Percentiles rank a stretch among this genome's conserved stretches.
Evolutionary conservation across 139 green algal species (phyloP).

Genomic region (Chlamydomonas sphaeroides): DNA sequence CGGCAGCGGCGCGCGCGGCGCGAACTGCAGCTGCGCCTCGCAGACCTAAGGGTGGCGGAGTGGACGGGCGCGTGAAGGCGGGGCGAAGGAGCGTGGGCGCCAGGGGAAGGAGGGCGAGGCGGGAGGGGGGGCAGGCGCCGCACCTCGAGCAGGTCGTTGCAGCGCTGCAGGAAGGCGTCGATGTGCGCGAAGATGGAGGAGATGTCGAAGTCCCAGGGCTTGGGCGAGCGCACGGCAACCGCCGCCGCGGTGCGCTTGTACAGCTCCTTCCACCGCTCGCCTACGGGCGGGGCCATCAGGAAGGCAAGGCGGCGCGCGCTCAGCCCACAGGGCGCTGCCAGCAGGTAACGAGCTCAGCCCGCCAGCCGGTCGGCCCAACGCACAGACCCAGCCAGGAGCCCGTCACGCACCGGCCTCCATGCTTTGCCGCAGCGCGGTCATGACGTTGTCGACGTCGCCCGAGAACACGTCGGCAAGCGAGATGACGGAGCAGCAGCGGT

Average conservation of each 20-base stretch:
- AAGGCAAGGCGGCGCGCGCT: too few species aligned
- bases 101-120: too few species aligned
- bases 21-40: constrained; percentile 90
- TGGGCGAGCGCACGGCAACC: constrained; percentile 45
- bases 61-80: background rate
- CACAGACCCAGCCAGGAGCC: too few species aligned
- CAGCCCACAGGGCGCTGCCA: too few species aligned
- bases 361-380: too few species aligned
- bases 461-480: constrained; percentile 74
- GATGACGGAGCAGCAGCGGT: constrained; percentile 81
- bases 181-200: constrained; percentile 87
- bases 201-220: constrained; percentile 78
- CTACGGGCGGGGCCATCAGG: constrained; percentile 24
- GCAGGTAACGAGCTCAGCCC: too few species aligned
- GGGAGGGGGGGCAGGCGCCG: too few species aligned
- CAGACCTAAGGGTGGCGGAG: constrained; percentile 62
- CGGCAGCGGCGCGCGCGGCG: constrained; percentile 67
- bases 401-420: constrained; percentile 61
- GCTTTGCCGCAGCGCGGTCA: constrained; percentile 64
- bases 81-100: too few species aligned
- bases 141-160: constrained; percentile 86
- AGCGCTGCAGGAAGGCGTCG: constrained; percentile 92
- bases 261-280: constrained; percentile 77
- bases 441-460: constrained; percentile 60
- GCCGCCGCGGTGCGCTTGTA: constrained; percentile 72